Evolutionary conservation across 2,329 filamentous ascomycete genomes (phyloP).

Genomic region (Diaporthe sp.): DNA sequence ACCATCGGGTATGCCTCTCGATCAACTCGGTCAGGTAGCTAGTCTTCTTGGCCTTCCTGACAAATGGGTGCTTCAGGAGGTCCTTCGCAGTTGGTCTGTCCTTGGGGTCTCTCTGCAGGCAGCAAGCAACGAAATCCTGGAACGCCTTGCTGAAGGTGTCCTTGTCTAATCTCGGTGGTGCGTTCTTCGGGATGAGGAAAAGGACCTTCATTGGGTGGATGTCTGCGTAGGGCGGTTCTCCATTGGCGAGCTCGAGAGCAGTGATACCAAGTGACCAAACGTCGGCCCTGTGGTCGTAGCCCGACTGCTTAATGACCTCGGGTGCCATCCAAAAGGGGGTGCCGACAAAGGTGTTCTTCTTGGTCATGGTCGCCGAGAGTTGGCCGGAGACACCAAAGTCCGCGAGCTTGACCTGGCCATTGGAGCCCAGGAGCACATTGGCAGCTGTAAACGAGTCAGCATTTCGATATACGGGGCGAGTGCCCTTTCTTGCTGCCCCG

Average conservation of each 20-base stretch:
- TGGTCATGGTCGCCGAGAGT: slow-evolving; percentile 97
- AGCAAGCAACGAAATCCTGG: slow-evolving; percentile 87
- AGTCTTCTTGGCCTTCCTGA: slow-evolving; percentile 92
- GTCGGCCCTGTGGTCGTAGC: slow-evolving; percentile 97
- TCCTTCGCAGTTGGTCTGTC: slow-evolving; percentile 90
- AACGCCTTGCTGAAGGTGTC: slow-evolving; percentile 86
- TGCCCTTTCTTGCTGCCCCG: neutral
- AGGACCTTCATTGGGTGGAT: slow-evolving; percentile 99
- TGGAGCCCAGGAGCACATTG: slow-evolving; percentile 89
- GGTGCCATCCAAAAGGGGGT: slow-evolving; percentile 99
- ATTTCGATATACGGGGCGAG: neutral
- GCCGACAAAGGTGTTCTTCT: slow-evolving; percentile 99
- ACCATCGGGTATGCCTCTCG: slow-evolving; percentile 89
- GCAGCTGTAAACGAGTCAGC: slow-evolving; percentile 71
- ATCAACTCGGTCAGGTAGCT: slow-evolving; percentile 98
- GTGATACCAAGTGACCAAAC: slow-evolving; percentile 98
- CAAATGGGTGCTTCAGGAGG: slow-evolving; percentile 88
- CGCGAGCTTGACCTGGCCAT: slow-evolving; percentile 95
- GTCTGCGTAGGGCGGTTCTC: slow-evolving; percentile 94
- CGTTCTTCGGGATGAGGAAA: slow-evolving; percentile 95
- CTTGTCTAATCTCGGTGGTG: slow-evolving; percentile 79
- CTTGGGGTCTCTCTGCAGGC: slow-evolving; percentile 88
- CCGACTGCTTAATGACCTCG: slow-evolving; percentile 98
- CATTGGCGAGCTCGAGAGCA: slow-evolving; percentile 89
- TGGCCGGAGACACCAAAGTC: slow-evolving; percentile 98